Evolutionary conservation across 495 filamentous ascomycete genomes (phyloP).

Genomic region (Hypoxylon subgilvum): DNA sequence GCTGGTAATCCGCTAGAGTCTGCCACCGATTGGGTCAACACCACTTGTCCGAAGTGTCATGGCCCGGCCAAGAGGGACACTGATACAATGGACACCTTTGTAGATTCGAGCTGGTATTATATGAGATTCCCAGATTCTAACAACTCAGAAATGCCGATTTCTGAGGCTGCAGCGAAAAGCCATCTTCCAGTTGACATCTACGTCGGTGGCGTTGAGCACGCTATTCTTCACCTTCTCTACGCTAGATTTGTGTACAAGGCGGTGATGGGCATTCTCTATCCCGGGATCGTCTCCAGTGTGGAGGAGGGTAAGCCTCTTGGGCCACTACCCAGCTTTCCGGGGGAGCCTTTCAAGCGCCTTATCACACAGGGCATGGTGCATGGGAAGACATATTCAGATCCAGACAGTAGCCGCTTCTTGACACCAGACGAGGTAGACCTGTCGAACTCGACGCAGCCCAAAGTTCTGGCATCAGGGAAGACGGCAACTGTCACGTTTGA

Average conservation of each 20-base stretch:
- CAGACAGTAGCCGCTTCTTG: slow-evolving; percentile 75
- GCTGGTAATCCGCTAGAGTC: slow-evolving; percentile 78
- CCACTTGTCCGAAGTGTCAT: slow-evolving; percentile 74
- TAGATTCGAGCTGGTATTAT: slow-evolving; percentile 93
- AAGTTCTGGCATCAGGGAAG: slow-evolving; percentile 64
- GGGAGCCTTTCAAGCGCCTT: slow-evolving; percentile 80
- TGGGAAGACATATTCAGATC: slow-evolving; percentile 80
- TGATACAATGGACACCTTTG: slow-evolving; percentile 95
- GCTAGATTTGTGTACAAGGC: slow-evolving; percentile 91
- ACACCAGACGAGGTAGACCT: slow-evolving; percentile 78
- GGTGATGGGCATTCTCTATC: slow-evolving; percentile 59
- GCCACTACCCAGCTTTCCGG: slow-evolving; percentile 32
- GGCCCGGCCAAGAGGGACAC: slow-evolving; percentile 79
- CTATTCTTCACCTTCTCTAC: slow-evolving; percentile 90
- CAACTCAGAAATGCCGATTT: slow-evolving; percentile 67
- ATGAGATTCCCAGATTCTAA: slow-evolving; percentile 76
- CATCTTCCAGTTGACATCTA: slow-evolving; percentile 80
- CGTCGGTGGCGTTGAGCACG: slow-evolving; percentile 87
- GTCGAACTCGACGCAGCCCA: slow-evolving; percentile 60
- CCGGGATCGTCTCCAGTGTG: slow-evolving; percentile 4
- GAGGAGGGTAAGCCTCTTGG: slow-evolving; percentile 47
- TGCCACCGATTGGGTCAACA: slow-evolving; percentile 74
- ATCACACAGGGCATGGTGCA: slow-evolving; percentile 93
- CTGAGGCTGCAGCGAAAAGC: slow-evolving; percentile 57
- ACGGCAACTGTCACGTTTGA: slow-evolving; percentile 70